Evolutionary conservation across 2,329 filamentous ascomycete species (phyloP).

Genomic region (Fusarium sp.): DNA sequence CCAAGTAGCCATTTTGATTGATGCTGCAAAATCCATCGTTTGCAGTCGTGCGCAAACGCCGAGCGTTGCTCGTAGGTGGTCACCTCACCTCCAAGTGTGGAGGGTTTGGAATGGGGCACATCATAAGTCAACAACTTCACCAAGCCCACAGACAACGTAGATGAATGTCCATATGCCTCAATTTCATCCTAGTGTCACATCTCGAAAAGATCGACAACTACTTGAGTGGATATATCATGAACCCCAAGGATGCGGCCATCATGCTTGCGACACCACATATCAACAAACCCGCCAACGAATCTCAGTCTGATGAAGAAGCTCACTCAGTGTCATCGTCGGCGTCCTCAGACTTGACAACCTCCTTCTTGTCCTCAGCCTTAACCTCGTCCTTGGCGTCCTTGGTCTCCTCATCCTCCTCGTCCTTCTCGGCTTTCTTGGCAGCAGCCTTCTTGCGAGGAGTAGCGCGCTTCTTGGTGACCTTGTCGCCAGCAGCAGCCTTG

Average conservation of each 20-base stretch:
- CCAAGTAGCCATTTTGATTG: not conserved
- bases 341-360: not conserved
- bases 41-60: not conserved
- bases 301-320: not conserved
- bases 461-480: conserved; percentile 49
- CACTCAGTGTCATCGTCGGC: conserved; percentile 5
- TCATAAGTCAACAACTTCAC: not conserved
- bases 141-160: not conserved
- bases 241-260: not conserved
- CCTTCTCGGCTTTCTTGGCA: conserved; percentile 45
- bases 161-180: not conserved
- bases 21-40: not conserved
- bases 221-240: not conserved
- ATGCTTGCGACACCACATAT: not conserved
- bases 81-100: not conserved
- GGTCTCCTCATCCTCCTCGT: conserved; percentile 41
- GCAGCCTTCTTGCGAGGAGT: conserved; percentile 46
- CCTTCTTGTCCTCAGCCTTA: conserved; percentile 17
- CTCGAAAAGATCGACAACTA: not conserved
- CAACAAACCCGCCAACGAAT: not conserved
- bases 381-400: conserved; percentile 29
- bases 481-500: conserved; percentile 22
- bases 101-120: not conserved
- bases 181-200: not conserved
- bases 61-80: not conserved